These are phyloP conservation scores for Lomentospora prolificans DNA, from an alignment of 2,329 filamentous ascomycete species.

Conservation along the genomic window DNA sequence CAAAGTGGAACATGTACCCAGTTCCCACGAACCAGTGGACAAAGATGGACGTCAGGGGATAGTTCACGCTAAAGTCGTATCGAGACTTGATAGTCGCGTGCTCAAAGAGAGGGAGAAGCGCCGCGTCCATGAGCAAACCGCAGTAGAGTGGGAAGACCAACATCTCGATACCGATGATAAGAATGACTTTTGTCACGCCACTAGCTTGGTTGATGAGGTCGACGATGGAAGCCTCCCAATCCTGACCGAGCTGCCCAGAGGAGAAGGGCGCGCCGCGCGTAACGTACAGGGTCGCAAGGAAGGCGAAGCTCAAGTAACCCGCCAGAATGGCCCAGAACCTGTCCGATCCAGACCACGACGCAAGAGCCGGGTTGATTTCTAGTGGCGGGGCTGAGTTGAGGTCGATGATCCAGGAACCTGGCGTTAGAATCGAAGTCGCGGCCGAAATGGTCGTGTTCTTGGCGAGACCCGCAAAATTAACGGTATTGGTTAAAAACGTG, in stretches of 20 bases:
- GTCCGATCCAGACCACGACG: conserved; percentile 58
- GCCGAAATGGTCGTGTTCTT: background rate
- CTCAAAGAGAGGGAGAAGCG: conserved; percentile 81
- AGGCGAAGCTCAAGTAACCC: conserved; percentile 70
- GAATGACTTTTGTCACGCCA: conserved; percentile 92
- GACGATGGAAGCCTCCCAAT: conserved; percentile 67
- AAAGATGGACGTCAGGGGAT: conserved; percentile 84
- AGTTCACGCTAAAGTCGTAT: conserved; percentile 65
- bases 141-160: conserved; percentile 94
- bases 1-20: conserved; percentile 99
- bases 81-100: conserved; percentile 68
- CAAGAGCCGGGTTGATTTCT: conserved; percentile 45
- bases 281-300: conserved; percentile 70
- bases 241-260: conserved; percentile 40
- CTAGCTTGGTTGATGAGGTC: conserved; percentile 87
- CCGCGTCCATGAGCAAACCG: conserved; percentile 78
- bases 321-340: conserved; percentile 62
- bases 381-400: conserved; percentile 31
- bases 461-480: background rate
- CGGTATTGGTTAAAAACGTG: background rate
- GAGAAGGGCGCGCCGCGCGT: conserved; percentile 62
- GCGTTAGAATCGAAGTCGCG: conserved; percentile 27
- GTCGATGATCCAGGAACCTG: conserved; percentile 49
- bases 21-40: conserved; percentile 99
- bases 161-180: conserved; percentile 99